Evolutionary conservation across 345 rosid species (phyloP).

Genomic region (Bretschneidera sinensis): DNA sequence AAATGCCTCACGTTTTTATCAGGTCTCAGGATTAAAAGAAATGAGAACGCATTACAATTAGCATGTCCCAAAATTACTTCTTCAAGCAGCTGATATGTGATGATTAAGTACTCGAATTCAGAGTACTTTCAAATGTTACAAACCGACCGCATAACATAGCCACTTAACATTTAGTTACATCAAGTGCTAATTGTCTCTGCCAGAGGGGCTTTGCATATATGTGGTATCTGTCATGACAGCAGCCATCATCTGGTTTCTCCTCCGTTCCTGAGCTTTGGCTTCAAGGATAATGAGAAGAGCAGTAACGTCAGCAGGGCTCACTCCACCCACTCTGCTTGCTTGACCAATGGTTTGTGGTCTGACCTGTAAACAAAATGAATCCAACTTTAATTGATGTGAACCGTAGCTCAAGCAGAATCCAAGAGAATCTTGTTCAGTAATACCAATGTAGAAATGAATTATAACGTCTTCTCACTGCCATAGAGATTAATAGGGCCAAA

Average conservation of each 20-base stretch:
- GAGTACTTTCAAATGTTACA: background rate
- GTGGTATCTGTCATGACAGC: slow-evolving; percentile 31
- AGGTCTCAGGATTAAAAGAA: background rate
- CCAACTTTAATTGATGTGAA: slow-evolving; percentile 1
- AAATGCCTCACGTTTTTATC: background rate
- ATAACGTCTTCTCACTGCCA: too few species aligned
- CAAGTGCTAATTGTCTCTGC: slow-evolving; percentile 30
- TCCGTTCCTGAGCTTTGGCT: slow-evolving; percentile 55
- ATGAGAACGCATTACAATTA: background rate
- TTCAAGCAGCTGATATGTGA: background rate
- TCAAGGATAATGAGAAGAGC: slow-evolving; percentile 84
- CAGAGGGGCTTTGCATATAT: slow-evolving; percentile 16
- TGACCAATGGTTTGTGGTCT: slow-evolving; percentile 90
- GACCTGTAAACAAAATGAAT: slow-evolving; percentile 45
- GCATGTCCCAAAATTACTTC: background rate
- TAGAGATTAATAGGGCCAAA: too few species aligned
- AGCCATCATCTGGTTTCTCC: slow-evolving; percentile 43
- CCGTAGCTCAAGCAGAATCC: background rate
- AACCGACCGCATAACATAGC: background rate
- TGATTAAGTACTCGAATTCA: too few species aligned
- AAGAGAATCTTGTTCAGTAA: background rate
- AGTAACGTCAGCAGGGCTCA: slow-evolving; percentile 92
- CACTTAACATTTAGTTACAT: background rate
- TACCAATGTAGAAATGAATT: background rate
- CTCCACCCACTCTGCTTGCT: slow-evolving; percentile 96